Evolutionary conservation across 2,329 filamentous ascomycete species (phyloP).

Genomic region (Arthrobotrys entomopaga): DNA sequence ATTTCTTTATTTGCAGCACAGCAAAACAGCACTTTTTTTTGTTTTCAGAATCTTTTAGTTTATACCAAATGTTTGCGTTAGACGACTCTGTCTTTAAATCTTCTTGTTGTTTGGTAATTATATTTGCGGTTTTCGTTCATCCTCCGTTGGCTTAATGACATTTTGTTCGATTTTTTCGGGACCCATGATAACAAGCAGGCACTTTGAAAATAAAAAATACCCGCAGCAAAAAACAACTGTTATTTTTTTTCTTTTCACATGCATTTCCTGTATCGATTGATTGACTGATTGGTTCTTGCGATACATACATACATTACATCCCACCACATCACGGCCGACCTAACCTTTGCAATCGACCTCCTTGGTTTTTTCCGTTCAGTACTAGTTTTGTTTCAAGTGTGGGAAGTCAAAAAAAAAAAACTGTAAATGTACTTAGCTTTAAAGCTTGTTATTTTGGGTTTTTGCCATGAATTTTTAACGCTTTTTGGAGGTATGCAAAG

Average conservation of each 20-base stretch:
- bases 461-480: too few species aligned
- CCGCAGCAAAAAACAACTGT: too few species aligned
- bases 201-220: neutral
- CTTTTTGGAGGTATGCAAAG: too few species aligned
- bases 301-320: too few species aligned
- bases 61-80: slow-evolving; percentile 24
- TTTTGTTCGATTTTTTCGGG: neutral
- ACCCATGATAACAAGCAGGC: neutral
- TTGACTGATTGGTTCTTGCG: neutral
- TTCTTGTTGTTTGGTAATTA: neutral
- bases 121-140: neutral
- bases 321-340: neutral
- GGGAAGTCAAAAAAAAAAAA: neutral
- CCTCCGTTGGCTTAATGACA: slow-evolving; percentile 11
- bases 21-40: slow-evolving; percentile 7
- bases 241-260: neutral
- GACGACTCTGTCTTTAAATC: slow-evolving; percentile 14
- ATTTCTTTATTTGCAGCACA: neutral
- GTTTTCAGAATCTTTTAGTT: neutral
- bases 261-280: neutral
- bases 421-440: neutral
- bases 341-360: neutral
- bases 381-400: neutral
- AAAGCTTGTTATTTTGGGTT: too few species aligned
- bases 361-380: neutral